These are phyloP conservation scores for Tulasnella sp. DNA, from an alignment of 768 basidiomycete genomes.

Conservation along the genomic window DNA sequence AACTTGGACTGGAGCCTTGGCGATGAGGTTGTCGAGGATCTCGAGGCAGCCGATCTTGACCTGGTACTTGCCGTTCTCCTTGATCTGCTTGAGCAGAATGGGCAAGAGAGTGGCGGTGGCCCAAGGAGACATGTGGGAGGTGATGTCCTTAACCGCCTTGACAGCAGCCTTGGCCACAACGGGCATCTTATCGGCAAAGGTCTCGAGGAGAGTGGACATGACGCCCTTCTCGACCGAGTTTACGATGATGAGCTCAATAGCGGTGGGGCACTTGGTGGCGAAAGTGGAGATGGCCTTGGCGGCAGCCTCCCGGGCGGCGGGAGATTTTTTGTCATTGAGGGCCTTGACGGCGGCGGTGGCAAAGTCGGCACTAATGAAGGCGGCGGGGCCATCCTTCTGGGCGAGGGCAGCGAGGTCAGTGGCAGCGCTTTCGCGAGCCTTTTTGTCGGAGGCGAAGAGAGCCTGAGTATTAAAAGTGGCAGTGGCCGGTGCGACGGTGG, in stretches of 20 bases:
- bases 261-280: constrained; percentile 60
- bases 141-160: constrained; percentile 70
- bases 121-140: constrained; percentile 81
- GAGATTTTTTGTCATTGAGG: constrained; percentile 90
- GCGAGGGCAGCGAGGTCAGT: constrained; percentile 60
- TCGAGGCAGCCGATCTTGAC: constrained; percentile 82
- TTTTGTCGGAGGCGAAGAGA: constrained; percentile 82
- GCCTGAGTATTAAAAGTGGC: constrained; percentile 62
- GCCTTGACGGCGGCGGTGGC: constrained; percentile 70
- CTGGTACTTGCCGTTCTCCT: constrained; percentile 96
- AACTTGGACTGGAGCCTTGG: constrained; percentile 70
- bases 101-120: constrained; percentile 75
- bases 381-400: constrained; percentile 77
- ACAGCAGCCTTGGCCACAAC: constrained; percentile 78
- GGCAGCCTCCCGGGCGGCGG: constrained; percentile 84
- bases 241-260: constrained; percentile 84
- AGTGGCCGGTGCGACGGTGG: constrained; percentile 44
- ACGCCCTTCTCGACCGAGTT: constrained; percentile 58
- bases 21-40: constrained; percentile 79
- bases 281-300: constrained; percentile 63
- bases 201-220: constrained; percentile 77
- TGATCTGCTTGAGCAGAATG: constrained; percentile 83
- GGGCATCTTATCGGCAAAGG: constrained; percentile 92
- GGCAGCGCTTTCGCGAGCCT: constrained; percentile 63
- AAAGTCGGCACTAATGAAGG: constrained; percentile 63